phyloP scores from a whole-genome alignment of 352 stramenopile genomes.

The Pythium pyrilobum region DNA sequence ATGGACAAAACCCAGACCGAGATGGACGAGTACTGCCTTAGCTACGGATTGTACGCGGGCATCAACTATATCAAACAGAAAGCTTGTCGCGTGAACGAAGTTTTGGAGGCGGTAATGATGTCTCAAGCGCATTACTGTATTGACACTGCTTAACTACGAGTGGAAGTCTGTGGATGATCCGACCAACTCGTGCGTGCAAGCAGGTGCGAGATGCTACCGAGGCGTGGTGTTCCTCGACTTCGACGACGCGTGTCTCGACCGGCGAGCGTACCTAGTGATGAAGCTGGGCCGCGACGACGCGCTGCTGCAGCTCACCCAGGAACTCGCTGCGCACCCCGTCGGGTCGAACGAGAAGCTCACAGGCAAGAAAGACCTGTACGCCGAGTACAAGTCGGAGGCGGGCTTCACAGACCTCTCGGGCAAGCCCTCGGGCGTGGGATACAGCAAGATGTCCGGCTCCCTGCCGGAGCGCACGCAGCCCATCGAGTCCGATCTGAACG shows the following conservation, averaged over 20 bases:
- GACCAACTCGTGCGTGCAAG: constrained; percentile 8
- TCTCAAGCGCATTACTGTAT: constrained; percentile 20
- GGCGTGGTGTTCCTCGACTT: constrained; percentile 13
- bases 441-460: constrained; percentile 15
- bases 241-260: constrained; percentile 9
- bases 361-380: constrained; percentile 15
- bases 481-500: constrained; percentile 12
- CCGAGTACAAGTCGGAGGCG: constrained; percentile 5
- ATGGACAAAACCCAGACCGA: constrained; percentile 3
- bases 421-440: constrained; percentile 11
- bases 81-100: constrained; percentile 15
- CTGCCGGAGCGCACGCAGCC: constrained; percentile 15
- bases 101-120: constrained; percentile 16
- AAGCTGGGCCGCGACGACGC: constrained; percentile 9
- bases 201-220: constrained; percentile 8
- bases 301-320: constrained; percentile 5
- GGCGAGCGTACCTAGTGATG: constrained; percentile 3
- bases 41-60: not conserved
- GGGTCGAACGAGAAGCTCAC: constrained; percentile 8
- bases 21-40: constrained; percentile 3
- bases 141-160: constrained; percentile 19
- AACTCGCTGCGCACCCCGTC: constrained; percentile 12
- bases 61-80: constrained; percentile 13
- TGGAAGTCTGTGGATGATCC: constrained; percentile 10
- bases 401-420: constrained; percentile 21